Evolutionary conservation across 345 rosid genomes (phyloP), one percentile per base, ranked within the genome.

Genomic region (Clarkia xantiana): DNA sequence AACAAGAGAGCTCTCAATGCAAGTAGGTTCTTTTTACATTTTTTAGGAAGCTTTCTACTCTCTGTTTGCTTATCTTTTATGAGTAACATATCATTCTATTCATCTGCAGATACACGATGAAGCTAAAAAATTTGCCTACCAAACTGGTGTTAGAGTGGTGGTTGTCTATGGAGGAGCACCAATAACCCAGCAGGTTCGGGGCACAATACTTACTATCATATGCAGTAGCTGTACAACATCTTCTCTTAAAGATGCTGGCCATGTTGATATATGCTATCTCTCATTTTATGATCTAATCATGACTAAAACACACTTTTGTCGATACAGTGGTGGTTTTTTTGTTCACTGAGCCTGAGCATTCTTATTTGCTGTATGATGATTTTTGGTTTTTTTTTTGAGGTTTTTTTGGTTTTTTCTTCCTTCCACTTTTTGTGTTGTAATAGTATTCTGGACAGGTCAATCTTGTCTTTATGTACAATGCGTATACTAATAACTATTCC

Each of bases 101-200:
- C 36, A 29, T 29, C 1, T 75, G 71, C 77, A 91, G 98, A 91
- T 91, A 65, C 98, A 91, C 48, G 98, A 86, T 38, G 98, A 91
- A 72, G 98, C 96, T 47, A 91, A 44, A 66, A 91, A 91, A 62
- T 91, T 91, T 66, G 64, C 98, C 10, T 91, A 86, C 74, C 94
- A 91, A 78, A 91, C 98, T 4, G 96, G 98, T 64, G 96, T 91
- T 51, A 86, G 76, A 69, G 98, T 80, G 45, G 96, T 84, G 23
- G 98, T 91, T 79, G 96, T 80, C 51, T 91, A 91, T 74, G 98
- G 98, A 61, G 98, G 98, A 59, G 88, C 96, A 53, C 98, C 98
- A 29, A 76, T 91, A 59, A 71, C 73, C 60, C 93, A 79, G 14
- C 98, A 91, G 87, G 98, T 91, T 41, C 38, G 42, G 23, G 56